Evolutionary conservation across 768 basidiomycete species (phyloP).

Genomic region (Rhizopogon rudus): DNA sequence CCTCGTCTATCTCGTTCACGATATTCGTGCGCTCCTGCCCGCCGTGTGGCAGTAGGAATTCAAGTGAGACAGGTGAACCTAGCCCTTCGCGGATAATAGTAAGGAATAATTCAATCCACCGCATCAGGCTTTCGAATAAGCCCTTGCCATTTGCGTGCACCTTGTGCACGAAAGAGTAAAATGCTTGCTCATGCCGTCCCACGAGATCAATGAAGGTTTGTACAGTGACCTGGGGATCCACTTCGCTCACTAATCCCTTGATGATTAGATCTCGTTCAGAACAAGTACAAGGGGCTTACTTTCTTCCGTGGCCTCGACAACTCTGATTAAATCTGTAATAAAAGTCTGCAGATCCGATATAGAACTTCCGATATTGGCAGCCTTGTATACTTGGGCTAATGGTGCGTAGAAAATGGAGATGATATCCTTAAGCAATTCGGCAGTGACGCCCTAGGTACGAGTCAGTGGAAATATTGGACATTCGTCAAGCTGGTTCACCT

Average conservation of each 20-base stretch:
- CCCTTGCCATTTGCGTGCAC: slow-evolving; percentile 96
- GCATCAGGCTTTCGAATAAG: slow-evolving; percentile 91
- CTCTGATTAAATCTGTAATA: slow-evolving; percentile 90
- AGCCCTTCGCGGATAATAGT: slow-evolving; percentile 88
- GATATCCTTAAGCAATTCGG: slow-evolving; percentile 95
- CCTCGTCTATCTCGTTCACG: slow-evolving; percentile 80
- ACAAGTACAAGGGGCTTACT: slow-evolving; percentile 42
- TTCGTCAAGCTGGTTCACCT: slow-evolving; percentile 46
- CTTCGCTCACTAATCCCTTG: slow-evolving; percentile 58
- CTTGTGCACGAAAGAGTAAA: slow-evolving; percentile 97
- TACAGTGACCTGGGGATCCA: slow-evolving; percentile 81
- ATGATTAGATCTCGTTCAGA: slow-evolving; percentile 2
- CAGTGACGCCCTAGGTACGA: slow-evolving; percentile 72
- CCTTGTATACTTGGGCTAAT: slow-evolving; percentile 93
- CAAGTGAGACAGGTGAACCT: slow-evolving; percentile 62
- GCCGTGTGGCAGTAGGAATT: slow-evolving; percentile 82
- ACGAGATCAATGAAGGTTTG: slow-evolving; percentile 93
- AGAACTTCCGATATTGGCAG: slow-evolving; percentile 95
- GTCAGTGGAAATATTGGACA: not conserved
- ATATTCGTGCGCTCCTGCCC: slow-evolving; percentile 73
- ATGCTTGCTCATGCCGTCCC: slow-evolving; percentile 89
- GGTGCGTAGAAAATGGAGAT: slow-evolving; percentile 99
- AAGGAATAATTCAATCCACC: slow-evolving; percentile 95
- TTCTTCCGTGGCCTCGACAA: slow-evolving; percentile 89
- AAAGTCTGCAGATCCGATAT: slow-evolving; percentile 89